Base-by-base conservation (phyloP, 768 basidiomycete genomes). In the Pisolithus albus region DNA sequence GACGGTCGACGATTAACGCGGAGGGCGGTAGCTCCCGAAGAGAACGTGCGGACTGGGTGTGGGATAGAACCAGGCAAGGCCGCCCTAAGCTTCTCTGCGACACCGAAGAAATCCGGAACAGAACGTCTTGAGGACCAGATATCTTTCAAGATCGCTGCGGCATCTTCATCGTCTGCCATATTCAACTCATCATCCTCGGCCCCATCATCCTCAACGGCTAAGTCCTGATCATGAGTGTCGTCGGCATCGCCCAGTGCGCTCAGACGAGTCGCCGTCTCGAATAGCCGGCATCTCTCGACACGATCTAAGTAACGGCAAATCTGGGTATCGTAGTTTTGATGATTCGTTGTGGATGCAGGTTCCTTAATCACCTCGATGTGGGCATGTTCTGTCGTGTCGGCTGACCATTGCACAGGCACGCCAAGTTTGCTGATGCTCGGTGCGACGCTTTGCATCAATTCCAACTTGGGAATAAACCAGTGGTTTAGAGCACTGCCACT, bases 381-480 rank as follows among this genome's bases (percentile, higher is more conserved):
- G 11, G 66, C 57, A 40, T 65, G 59, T 26, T 44, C 43, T 15
- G 24, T 44, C 3, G 10, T 44, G 26, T 44, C 24, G 28, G 43
- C 43, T 13, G 68, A 65, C 64, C 64, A 71, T 30, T 54, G 46
- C 24, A 54, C 59, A 3, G 67, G 45, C 11, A 56, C 59, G 0
- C 74, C 72, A 34, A 61, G 63, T n/a, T 39, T 39, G 7, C 47
- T 47, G 19, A 72, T 69, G 51, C 59, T 69, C 2, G 57, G 49
- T 5, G 60, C 55, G 5, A 74, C 62, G 38, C 63, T 66, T 18
- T 71, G 70, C n/a, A 72, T 51, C 19, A 70, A 60, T 46, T 73
- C 70, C 8, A 75, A 62, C 54, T 78, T 78, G 1, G 70, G 73
- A 41, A 77, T 76, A n/a, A 67, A 46, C 58, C 67, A 77, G 49